Evolutionary conservation across 2,329 filamentous ascomycete species (phyloP).

Genomic region (Aspergillus persii): DNA sequence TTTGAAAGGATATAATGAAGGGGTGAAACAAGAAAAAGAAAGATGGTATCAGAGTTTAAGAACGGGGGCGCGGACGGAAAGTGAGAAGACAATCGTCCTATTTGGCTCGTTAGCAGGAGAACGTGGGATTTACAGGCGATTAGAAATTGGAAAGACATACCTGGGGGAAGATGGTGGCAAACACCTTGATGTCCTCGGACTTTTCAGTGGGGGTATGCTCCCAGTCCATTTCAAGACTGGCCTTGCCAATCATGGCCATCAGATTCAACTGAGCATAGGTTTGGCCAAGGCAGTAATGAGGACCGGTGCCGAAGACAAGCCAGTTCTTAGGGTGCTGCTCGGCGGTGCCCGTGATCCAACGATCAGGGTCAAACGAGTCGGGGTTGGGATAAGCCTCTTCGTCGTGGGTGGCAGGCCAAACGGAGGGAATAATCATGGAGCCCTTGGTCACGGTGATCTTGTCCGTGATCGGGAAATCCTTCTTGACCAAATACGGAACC

Average conservation of each 20-base stretch:
- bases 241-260: constrained; percentile 86
- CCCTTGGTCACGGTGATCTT: constrained; percentile 91
- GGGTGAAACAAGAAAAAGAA: constrained; percentile 6
- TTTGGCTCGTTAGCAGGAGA: constrained; percentile 21
- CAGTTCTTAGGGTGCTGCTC: constrained; percentile 94
- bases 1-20: not conserved
- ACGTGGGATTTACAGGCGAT: not conserved
- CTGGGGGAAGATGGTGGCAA: constrained; percentile 96
- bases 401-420: constrained; percentile 87
- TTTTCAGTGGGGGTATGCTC: constrained; percentile 76
- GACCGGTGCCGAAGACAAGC: constrained; percentile 91
- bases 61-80: constrained; percentile 55
- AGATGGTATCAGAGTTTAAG: constrained; percentile 23
- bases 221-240: constrained; percentile 84
- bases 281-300: constrained; percentile 95
- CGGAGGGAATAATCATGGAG: constrained; percentile 90
- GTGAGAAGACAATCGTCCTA: constrained; percentile 82
- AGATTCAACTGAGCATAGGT: constrained; percentile 87
- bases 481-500: constrained; percentile 94
- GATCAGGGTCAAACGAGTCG: constrained; percentile 83
- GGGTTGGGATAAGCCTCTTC: constrained; percentile 89
- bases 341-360: constrained; percentile 86
- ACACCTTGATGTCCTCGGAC: constrained; percentile 96
- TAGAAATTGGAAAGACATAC: constrained; percentile 45
- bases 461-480: constrained; percentile 85